phyloP scores from a whole-genome alignment of 805 yeast species.

The Hanseniaspora pseudoguilliermondii region DNA sequence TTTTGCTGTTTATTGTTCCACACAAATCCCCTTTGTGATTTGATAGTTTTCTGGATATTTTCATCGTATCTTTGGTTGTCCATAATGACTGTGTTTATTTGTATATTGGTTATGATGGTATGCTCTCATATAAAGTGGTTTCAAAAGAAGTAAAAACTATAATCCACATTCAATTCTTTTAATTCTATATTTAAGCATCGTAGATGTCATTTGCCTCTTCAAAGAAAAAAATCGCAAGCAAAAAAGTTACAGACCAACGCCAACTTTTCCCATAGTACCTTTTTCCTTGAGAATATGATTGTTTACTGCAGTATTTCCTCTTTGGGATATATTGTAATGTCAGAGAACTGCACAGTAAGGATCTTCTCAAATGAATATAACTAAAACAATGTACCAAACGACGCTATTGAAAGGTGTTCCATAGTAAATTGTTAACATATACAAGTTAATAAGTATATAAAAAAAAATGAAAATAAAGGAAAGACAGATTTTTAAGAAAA shows the following conservation, averaged over 20 bases:
- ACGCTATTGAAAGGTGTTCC: too few species aligned
- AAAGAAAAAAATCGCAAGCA: not conserved
- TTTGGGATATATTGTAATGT: not conserved
- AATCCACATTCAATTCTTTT: not conserved
- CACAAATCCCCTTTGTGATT: slow-evolving; percentile 36
- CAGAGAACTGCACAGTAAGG: not conserved
- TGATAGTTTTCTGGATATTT: slow-evolving; percentile 29
- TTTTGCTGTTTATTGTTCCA: slow-evolving; percentile 22
- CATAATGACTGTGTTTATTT: not conserved
- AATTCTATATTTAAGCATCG: not conserved
- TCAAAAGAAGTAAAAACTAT: too few species aligned
- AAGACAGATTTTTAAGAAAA: not conserved
- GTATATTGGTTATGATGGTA: too few species aligned
- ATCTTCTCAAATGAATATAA: too few species aligned
- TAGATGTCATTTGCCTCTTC: not conserved
- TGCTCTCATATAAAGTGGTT: too few species aligned
- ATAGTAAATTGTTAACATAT: too few species aligned
- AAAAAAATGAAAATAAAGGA: not conserved
- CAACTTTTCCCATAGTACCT: too few species aligned
- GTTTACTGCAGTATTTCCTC: not conserved
- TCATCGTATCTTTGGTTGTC: not conserved
- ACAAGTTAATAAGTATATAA: not conserved
- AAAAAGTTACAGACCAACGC: too few species aligned
- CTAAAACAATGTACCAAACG: too few species aligned
- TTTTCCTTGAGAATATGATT: not conserved